Conservation (phyloP, 2,329 filamentous ascomycete genomes). For the Xylariales sp. region DNA sequence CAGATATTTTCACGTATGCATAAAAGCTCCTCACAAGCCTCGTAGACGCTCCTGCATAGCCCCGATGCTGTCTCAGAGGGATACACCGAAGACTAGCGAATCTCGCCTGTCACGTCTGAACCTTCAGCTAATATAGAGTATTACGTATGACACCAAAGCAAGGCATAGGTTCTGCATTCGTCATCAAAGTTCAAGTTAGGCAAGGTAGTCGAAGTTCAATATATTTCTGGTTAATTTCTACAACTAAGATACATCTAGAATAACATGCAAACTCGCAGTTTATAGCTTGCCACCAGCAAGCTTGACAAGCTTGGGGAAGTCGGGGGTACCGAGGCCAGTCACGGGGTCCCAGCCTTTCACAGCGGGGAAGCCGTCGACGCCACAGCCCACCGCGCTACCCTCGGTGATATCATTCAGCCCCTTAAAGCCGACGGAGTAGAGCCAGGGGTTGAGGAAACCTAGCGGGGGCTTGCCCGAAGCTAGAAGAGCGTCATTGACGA, state of each 20-base stretch:
- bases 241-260: constrained; percentile 18
- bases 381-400: constrained; percentile 55
- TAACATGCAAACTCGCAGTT: not conserved
- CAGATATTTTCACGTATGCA: too few relatives aligned
- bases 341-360: constrained; percentile 50
- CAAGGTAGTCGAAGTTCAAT: too few relatives aligned
- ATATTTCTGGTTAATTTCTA: not conserved
- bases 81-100: too few relatives aligned
- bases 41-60: too few relatives aligned
- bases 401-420: constrained; percentile 55
- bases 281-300: constrained; percentile 43
- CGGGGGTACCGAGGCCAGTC: constrained; percentile 52
- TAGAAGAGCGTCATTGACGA: constrained; percentile 72
- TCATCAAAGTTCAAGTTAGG: too few relatives aligned
- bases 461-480: constrained; percentile 58
- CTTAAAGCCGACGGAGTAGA: constrained; percentile 52
- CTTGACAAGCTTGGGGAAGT: constrained; percentile 47
- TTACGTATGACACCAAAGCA: too few relatives aligned
- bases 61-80: too few relatives aligned
- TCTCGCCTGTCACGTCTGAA: too few relatives aligned
- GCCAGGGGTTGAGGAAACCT: constrained; percentile 59
- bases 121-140: too few relatives aligned
- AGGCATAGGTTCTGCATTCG: too few relatives aligned
- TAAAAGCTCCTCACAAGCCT: too few relatives aligned
- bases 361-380: constrained; percentile 47